Base-by-base conservation (phyloP, 805 yeast genomes). In the Lachancea cidri region DNA sequence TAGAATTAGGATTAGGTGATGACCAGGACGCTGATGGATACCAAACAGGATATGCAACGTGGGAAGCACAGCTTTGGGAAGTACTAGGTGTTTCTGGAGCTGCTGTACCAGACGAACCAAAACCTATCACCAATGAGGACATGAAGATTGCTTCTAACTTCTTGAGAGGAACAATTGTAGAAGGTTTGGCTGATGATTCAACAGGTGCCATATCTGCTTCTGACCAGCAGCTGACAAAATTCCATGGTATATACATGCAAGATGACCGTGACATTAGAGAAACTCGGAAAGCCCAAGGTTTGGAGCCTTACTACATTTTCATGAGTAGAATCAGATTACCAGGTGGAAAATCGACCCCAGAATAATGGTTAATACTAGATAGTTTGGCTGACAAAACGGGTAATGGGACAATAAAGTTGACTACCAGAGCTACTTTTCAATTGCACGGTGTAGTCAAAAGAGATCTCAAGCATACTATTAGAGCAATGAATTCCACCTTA, bases 191-290 rank as follows among this genome's bases (percentile, higher is more conserved):
- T 42, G 97, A 91, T 62, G 73, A 74, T 43, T 72, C 87, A 3
- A 91, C 98, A 7, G 96, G 97, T 49, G 89, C 96, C 13, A 85
- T 91, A 50, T 76, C 83, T 49, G 93, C 96, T 11, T 77, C 77
- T 43, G 97, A 88, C 66, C 95, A 88, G 67, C 97, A 89, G 67
- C 67, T 91, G 64, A 88, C 97, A 51, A 91, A 91, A 67, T 91
- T 91, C 78, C 98, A 91, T 65, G 98, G 98, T 68, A 87, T 88
- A 52, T 91, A 91, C 65, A 87, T 91, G 95, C 98, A 91, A 70
- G 98, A 91, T 65, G 98, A 91, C 63, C 86, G 98, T 71, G 98
- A 91, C 65, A 72, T 91, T 45, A 78, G 98, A 64, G 98, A 91
- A 42, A 83, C 85, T 54, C 81, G 97, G 60, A 91, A 89, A 68